Conservation (phyloP, 768 basidiomycete species). For the Lentinula aciculospora region DNA sequence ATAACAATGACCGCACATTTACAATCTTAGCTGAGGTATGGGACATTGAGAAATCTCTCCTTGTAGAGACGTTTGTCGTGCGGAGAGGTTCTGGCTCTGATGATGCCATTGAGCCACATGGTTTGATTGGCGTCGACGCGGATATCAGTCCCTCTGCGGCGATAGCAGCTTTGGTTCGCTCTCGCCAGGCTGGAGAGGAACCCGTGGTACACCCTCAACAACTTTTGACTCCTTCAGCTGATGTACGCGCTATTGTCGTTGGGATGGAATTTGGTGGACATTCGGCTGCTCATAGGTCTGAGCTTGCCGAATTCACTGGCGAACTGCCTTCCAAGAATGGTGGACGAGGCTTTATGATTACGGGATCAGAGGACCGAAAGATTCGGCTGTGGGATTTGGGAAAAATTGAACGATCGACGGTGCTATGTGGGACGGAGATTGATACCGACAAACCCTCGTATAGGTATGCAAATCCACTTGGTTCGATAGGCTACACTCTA, state of each 20-base stretch:
- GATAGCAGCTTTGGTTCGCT: constrained; percentile 75
- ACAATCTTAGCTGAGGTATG: constrained; percentile 76
- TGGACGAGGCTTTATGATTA: constrained; percentile 71
- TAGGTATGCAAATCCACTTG: constrained; percentile 41
- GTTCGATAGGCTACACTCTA: neutral
- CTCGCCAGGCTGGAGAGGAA: constrained; percentile 40
- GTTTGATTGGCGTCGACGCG: constrained; percentile 46
- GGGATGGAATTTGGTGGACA: constrained; percentile 78
- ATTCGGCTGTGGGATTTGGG: constrained; percentile 86
- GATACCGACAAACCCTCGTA: constrained; percentile 76
- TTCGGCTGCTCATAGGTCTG: constrained; percentile 44
- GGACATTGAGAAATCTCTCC: constrained; percentile 78
- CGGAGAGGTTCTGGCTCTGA: constrained; percentile 42
- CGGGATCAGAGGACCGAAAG: constrained; percentile 86
- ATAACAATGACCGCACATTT: constrained; percentile 33
- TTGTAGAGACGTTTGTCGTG: constrained; percentile 78
- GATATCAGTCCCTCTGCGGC: constrained; percentile 65
- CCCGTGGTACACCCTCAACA: constrained; percentile 22
- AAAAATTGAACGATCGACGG: constrained; percentile 62
- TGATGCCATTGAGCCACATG: constrained; percentile 47
- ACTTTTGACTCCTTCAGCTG: constrained; percentile 47
- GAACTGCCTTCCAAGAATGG: constrained; percentile 35
- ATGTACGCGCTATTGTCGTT: constrained; percentile 64
- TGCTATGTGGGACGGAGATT: constrained; percentile 74
- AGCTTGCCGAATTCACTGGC: constrained; percentile 36